These are phyloP conservation scores for Sesbania bispinosa DNA, from an alignment of 306 rosid genomes.

Conservation along the genomic window DNA sequence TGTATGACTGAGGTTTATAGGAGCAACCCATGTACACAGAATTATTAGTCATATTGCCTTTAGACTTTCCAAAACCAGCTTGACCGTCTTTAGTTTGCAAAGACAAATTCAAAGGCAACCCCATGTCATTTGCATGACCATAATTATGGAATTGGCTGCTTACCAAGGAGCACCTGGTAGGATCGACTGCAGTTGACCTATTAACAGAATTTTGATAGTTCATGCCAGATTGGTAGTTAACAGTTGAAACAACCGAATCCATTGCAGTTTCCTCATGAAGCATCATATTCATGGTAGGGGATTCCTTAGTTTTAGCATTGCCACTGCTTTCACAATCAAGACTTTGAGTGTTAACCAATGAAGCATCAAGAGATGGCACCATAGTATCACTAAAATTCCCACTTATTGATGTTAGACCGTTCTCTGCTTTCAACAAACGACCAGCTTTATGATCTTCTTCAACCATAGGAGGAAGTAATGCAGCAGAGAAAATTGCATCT, in stretches of 20 bases:
- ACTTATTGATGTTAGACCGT: background rate
- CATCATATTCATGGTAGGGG: conserved; percentile 16
- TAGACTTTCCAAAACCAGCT: conserved; percentile 40
- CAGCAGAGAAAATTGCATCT: conserved; percentile 17
- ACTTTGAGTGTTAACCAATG: conserved; percentile 18
- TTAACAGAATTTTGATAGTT: conserved; percentile 33
- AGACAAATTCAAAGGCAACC: conserved; percentile 30
- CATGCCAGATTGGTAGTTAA: conserved; percentile 33
- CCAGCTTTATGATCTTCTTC: conserved; percentile 25
- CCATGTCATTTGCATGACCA: conserved; percentile 29
- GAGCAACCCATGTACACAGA: conserved; percentile 55
- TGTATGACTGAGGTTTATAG: conserved; percentile 66
- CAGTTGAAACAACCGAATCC: conserved; percentile 26
- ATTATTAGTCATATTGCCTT: conserved; percentile 30
- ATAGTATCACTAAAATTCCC: conserved; percentile 27
- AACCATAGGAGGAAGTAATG: conserved; percentile 23
- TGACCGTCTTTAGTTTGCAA: conserved; percentile 39
- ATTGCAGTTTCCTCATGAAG: conserved; percentile 32
- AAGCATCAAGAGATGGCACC: conserved; percentile 31
- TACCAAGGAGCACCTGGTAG: conserved; percentile 34
- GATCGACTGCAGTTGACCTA: conserved; percentile 33
- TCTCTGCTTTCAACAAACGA: conserved; percentile 22
- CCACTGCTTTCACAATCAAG: conserved; percentile 24
- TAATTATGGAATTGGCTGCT: conserved; percentile 30
- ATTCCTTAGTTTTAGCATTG: conserved; percentile 19